Evolutionary conservation across 257 asterid genomes (phyloP), one percentile per base, ranked within the genome.

Genomic region (Paraleonurus japonicus): DNA sequence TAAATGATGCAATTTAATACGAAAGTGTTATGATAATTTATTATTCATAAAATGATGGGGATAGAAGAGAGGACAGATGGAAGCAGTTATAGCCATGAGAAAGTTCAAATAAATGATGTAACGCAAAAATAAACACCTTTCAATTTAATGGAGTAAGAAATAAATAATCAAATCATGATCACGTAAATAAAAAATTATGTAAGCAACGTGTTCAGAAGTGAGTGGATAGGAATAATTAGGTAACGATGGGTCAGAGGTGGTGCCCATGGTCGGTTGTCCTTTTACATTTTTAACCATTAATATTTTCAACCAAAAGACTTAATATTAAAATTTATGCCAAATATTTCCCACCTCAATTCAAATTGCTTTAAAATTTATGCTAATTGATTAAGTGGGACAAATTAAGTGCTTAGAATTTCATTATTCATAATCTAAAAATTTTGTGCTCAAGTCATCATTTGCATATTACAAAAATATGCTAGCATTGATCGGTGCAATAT

Each of bases 191-290:
- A 7, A 16, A 6, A 27, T 10, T 11, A 55, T 39, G 72, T 43
- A 32, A 55, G 54, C 8, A 55, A 74, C 79, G 74, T 75, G 74
- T 22, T 8, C 0, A 28, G 65, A 48, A 17, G 11, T 26, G 26
- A 68, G 32, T 60, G 71, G 75, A 11, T 48, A 23, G 2, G 35
- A 68, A 10, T 33, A 2, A 61, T 35, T 30, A 22, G 28, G 9
- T 12, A 2, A 15, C 2, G 70, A 47, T n/a, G n/a, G n/a, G n/a
- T n/a, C n/a, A n/a, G 51, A 60, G 28, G 30, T 23, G 45, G 55
- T 37, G 22, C 63, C 69, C 61, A 65, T 65, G 72, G 75, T 67
- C 75, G 70, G 70, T 68, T 53, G 59, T 64, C 47, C 26, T 27
- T 45, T 47, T 67, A 66, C 17, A 10, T 17, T 19, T n/a, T 47